Base-by-base conservation (phyloP, 305 asterid genomes). In the Striga hermonthica region DNA sequence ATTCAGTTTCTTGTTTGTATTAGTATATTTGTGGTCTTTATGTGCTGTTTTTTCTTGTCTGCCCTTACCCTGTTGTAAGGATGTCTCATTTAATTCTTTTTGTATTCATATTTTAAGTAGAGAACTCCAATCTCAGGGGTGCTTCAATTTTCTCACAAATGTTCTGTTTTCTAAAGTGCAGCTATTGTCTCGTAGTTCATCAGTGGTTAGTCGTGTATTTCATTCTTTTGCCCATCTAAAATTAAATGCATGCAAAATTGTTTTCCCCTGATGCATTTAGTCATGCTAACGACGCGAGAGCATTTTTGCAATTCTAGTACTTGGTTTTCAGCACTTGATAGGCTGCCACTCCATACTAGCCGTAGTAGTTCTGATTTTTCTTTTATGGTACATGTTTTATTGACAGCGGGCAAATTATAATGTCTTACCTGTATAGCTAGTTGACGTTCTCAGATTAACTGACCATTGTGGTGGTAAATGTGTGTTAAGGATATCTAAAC, bases 301-400 rank as follows among this genome's bases (percentile, higher is more conserved):
- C 31, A 58, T 36, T 37, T 58, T 9, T 58, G 14, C 37, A 37
- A 12, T 9, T 58, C 47, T 36, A 58, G 13, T 47, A 37, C 47
- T 47, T 35, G 16, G 44, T 38, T 7, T 28, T 31, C 60, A 28
- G 60, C 60, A 55, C 10, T 47, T 31, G 60, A 55, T 55, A 31
- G 40, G 9, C 31, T 22, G 31, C 14, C 60, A 28, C 31, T 9
- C 39, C 5, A 28, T 55, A 40, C 34, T 28, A 22, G 14, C 10
- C 28, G 3, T 4, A 22, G 14, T 28, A 57, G 45, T 57, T 57
- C 45, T 36, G 45, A 57, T 34, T 56, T 56, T 6, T 16, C 52
- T 40, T 13, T 60, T 41, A 14, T 39, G 9, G 9, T 8, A 39
- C 44, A 8, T 39, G 44, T 39, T 39, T 39, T 39, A 8, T 4